phyloP scores from a whole-genome alignment of 2,329 filamentous ascomycete species.

The Plectosphaerella plurivora region DNA sequence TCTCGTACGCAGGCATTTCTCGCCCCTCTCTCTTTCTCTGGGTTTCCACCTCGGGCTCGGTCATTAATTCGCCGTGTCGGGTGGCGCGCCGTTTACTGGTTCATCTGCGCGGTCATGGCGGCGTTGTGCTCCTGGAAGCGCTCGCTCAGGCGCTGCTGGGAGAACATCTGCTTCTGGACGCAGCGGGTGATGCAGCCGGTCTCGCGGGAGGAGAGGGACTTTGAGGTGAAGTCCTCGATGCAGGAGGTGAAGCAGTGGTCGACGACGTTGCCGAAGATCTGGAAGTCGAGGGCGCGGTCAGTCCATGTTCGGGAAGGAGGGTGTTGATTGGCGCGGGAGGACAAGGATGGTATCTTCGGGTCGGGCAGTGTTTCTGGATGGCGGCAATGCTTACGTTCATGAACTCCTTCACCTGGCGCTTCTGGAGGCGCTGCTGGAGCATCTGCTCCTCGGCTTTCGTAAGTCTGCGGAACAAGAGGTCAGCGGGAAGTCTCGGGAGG shows the following conservation, averaged over 20 bases:
- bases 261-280: slow-evolving; percentile 65
- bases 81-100: slow-evolving; percentile 27
- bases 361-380: slow-evolving; percentile 7
- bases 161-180: slow-evolving; percentile 94
- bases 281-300: slow-evolving; percentile 5
- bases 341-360: background rate
- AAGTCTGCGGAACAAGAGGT: slow-evolving; percentile 43
- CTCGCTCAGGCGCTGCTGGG: slow-evolving; percentile 83
- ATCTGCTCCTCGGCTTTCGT: slow-evolving; percentile 80
- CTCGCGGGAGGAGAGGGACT: slow-evolving; percentile 83
- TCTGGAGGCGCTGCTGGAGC: slow-evolving; percentile 91
- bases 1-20: background rate
- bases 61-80: background rate
- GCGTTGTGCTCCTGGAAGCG: slow-evolving; percentile 74
- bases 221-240: slow-evolving; percentile 98
- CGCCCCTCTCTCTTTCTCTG: background rate
- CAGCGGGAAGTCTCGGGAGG: slow-evolving; percentile 6
- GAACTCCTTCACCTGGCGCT: slow-evolving; percentile 98
- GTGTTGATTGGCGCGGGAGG: background rate
- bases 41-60: background rate
- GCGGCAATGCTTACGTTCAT: slow-evolving; percentile 70
- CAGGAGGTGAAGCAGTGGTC: slow-evolving; percentile 95
- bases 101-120: slow-evolving; percentile 52
- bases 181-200: slow-evolving; percentile 90
- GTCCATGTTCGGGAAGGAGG: slow-evolving; percentile 1